Base-by-base conservation (phyloP, 768 basidiomycete genomes). In the Tremella yokohamensis region DNA sequence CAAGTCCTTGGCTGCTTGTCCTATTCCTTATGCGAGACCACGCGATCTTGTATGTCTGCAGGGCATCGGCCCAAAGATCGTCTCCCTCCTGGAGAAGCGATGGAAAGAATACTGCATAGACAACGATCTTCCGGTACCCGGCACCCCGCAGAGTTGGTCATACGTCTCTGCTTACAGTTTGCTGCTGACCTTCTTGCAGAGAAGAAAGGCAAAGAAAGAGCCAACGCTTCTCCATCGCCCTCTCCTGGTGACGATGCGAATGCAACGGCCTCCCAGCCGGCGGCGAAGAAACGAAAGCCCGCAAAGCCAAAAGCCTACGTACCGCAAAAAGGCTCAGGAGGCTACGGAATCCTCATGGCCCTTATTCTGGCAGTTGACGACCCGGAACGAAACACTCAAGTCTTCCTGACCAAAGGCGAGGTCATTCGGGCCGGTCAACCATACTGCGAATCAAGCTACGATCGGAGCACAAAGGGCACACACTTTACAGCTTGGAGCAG, bases 331-430 rank as follows among this genome's bases (percentile, higher is more conserved):
- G 54, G 63, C 9, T 70, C 73, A 49, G 75, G 75, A 3, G 64
- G 61, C 15, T 76, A 73, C 45, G 75, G 69, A 9, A 68, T 76
- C 34, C 62, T 76, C 3, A 40, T 76, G 9, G 67, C 61, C 4
- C 55, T 76, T 16, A 60, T 76, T n/a, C 56, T 73, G 3, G 68
- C 70, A 1, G 68, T 74, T 24, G 74, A 74, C 12, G 38, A 65
- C 15, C 70, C 69, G 3, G 53, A 62, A 26, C 52, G 58, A 34
- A 66, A 57, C n/a, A 69, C 66, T 2, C 56, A 62, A 26, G 69
- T 64, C 3, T 73, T 70, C 58, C 49, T 71, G 20, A 70, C 70
- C 22, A 69, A 71, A 55, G 44, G 49, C 1, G 73, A 74, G 54
- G 20, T 76, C 16, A 65, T 74, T 6, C 40, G 61, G 15, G 60